Base-by-base conservation (phyloP, 2,329 filamentous ascomycete genomes). In the Epichloe festucae region DNA sequence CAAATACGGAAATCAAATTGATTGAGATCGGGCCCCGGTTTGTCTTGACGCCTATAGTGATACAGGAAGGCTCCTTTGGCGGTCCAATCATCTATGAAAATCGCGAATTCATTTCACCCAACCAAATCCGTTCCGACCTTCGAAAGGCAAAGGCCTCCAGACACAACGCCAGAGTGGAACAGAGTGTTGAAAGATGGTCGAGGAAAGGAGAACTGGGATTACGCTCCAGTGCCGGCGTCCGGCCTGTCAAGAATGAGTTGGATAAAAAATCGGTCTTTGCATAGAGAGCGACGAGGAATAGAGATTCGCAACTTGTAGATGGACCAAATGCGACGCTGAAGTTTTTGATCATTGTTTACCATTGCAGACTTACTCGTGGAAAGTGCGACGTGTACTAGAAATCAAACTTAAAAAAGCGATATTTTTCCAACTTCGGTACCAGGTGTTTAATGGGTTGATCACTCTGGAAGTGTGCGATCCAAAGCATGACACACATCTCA, bases 81-180 rank as follows among this genome's bases (percentile, higher is more conserved):
- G 93, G 93, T 0, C 91, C 93, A 3, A 89, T 97, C 57, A 94
- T 98, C 63, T 98, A 95, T 71, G 89, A 97, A 75, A 97, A 97
- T 74, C 93, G 89, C 76, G 85, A 95, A 67, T 98, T 95, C 62
- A 87, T 98, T 50, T 93, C 86, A 59, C 93, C 93, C 10, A 98
- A 98, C 78, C 88, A 96, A 70, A 81, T 97, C 57, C 78, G 93
- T 58, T 76, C 88, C 41, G 93, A 97, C 57, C 68, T 95, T 59
- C 77, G 88, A 59, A 74, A 81, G 68, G 75, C 78, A 59, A 89
- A 88, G 74, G 88, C 90, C 0, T 78, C 81, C 47, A 81, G 81
- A 59, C 91, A 94, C 71, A 87, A 87, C 58, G 76, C 77, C 52
- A 78, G 93, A 54, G 80, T 82, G 34, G 89, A 95, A 64, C 81